phyloP scores from a whole-genome alignment of 1,284 basidiomycete genomes.

The Cutaneotrichosporon curvatum region DNA sequence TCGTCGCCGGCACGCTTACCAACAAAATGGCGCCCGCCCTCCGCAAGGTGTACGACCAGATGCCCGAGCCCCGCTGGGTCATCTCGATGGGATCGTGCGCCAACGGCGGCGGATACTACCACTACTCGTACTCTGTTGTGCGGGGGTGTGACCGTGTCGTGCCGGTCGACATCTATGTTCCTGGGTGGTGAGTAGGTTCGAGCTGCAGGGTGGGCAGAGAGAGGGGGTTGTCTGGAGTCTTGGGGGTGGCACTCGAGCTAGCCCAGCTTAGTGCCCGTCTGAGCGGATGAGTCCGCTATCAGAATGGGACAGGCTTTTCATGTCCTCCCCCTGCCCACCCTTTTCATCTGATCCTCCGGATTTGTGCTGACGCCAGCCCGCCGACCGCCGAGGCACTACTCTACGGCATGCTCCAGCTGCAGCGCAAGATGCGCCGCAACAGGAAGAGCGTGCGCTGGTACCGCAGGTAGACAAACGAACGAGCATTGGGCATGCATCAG shows the following conservation, averaged over 20 bases:
- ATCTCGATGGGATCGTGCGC: conserved; percentile 99
- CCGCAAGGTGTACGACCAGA: conserved; percentile 92
- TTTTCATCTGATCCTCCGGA: background rate
- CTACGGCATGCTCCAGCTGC: conserved; percentile 91
- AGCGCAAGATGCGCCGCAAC: conserved; percentile 91
- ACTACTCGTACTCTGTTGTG: conserved; percentile 95
- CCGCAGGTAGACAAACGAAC: conserved; percentile 31
- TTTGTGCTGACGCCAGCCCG: conserved; percentile 41
- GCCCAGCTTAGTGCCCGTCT: too few species aligned
- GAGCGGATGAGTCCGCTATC: too few species aligned
- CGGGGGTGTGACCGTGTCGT: conserved; percentile 99
- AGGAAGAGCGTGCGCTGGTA: conserved; percentile 88
- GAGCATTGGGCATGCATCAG: too few species aligned
- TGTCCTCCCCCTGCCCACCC: background rate
- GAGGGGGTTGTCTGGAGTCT: background rate
- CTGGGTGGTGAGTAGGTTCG: conserved; percentile 71
- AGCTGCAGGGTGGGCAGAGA: background rate
- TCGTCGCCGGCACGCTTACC: conserved; percentile 96
- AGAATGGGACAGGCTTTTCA: too few species aligned
- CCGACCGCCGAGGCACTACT: conserved; percentile 81
- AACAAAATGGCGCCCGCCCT: conserved; percentile 99
- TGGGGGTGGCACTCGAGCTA: too few species aligned
- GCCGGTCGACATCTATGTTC: conserved; percentile 95
- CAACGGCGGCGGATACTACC: conserved; percentile 97
- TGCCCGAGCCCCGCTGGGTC: conserved; percentile 96